Evolutionary conservation across 768 basidiomycete genomes (phyloP).

Genomic region (Suillus discolor): DNA sequence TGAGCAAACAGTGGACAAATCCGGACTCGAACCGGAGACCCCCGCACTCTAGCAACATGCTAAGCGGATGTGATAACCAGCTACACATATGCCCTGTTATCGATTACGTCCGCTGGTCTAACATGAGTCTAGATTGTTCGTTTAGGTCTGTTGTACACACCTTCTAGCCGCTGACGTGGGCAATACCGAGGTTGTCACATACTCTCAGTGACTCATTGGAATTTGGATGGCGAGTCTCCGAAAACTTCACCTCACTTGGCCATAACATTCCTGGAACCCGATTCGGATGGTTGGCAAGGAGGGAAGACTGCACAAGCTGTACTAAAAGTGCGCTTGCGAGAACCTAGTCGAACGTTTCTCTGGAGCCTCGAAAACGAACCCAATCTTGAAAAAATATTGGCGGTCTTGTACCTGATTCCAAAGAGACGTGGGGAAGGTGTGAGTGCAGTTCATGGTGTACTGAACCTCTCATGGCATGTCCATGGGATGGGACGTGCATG

Average conservation of each 20-base stretch:
- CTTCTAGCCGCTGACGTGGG: not conserved
- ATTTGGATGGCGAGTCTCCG: not conserved
- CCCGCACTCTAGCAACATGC: conserved; percentile 37
- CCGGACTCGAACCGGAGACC: conserved; percentile 43
- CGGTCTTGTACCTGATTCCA: not conserved
- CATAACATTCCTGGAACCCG: not conserved
- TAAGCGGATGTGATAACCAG: conserved; percentile 45
- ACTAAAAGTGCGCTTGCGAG: not conserved
- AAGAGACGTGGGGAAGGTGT: not conserved
- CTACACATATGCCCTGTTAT: conserved; percentile 38
- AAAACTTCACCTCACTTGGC: not conserved
- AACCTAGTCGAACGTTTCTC: not conserved
- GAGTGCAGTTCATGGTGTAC: not conserved
- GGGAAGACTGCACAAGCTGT: not conserved
- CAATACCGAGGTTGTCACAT: not conserved
- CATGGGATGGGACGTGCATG: not conserved
- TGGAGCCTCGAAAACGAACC: not conserved
- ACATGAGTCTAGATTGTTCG: not conserved
- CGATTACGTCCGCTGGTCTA: not conserved
- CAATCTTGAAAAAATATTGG: not conserved
- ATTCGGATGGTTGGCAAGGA: not conserved
- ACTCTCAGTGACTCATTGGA: not conserved
- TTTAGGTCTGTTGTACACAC: not conserved
- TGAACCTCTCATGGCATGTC: not conserved
- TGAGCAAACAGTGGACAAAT: conserved; percentile 34